Conservation (phyloP, 169 alveolate species). For the Plasmodium gaboni region DNA sequence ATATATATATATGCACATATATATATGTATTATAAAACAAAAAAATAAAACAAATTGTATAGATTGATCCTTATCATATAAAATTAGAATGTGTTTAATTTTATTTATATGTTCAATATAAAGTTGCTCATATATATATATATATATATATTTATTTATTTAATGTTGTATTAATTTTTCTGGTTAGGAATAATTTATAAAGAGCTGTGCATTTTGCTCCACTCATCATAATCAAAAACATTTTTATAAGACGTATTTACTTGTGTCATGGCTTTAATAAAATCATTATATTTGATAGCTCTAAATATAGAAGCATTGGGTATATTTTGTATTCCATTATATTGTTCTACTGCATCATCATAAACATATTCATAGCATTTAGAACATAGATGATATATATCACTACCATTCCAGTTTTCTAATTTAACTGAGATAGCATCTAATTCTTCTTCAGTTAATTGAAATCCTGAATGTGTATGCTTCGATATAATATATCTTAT, state of each 20-base stretch:
- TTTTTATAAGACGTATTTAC: conserved; percentile 85
- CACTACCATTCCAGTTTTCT: conserved; percentile 92
- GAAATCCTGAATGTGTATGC: conserved; percentile 83
- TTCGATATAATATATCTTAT: conserved; percentile 87
- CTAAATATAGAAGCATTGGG: conserved; percentile 88
- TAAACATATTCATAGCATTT: conserved; percentile 91
- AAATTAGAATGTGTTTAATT: too few species aligned
- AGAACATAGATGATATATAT: conserved; percentile 86
- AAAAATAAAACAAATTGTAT: too few species aligned
- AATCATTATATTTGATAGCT: conserved; percentile 87
- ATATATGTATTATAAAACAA: too few species aligned
- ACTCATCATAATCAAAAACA: conserved; percentile 62
- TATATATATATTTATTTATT: too few species aligned
- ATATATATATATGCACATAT: too few species aligned
- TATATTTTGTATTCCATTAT: conserved; percentile 88
- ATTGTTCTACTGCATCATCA: conserved; percentile 89
- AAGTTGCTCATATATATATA: too few species aligned
- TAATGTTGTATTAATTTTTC: too few species aligned
- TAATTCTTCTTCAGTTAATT: conserved; percentile 86
- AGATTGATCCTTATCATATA: too few species aligned
- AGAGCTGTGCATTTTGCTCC: conserved; percentile 70
- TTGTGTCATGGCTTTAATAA: conserved; percentile 84
- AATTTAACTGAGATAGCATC: conserved; percentile 80
- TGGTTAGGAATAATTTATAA: not conserved
- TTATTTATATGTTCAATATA: not conserved